Base-by-base conservation (phyloP, 352 stramenopile species). In the Phytophthora sansomeana region DNA sequence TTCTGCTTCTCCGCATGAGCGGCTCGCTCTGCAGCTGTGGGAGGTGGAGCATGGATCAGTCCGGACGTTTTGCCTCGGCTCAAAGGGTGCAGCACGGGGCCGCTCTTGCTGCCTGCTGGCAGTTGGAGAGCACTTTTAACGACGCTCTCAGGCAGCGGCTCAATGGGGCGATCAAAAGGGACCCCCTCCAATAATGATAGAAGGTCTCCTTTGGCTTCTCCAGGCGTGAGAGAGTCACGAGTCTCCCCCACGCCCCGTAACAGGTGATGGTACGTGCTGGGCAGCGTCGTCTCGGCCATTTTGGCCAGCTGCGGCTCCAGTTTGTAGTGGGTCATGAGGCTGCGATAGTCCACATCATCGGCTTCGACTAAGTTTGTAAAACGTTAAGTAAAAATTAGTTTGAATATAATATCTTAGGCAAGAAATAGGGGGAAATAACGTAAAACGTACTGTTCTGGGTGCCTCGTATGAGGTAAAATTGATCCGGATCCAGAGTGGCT, bases 141-240 rank as follows among this genome's bases (percentile, higher is more conserved):
- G 14, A 92, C 61, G 53, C 70, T 88, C 58, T 93, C 83, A 2
- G 87, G 76, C 16, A 95, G 63, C 17, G 78, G 80, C 53, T 95
- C 85, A 49, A 95, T 92, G 2, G 87, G 87, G 5, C 87, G 81
- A 49, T 93, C 87, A 30, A 95, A 95, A 1, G 87, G 85, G 3
- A 92, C 83, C 21, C 85, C 85, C 21, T 93, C 70, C 13, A 93
- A 52, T 36, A 93, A 71, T 1, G 69, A 67, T 14, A 92, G 21
- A 7, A 95, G 75, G 32, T 89, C 77, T 5, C 85, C 78, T 41
- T 85, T 86, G 28, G 58, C 33, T 14, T 80, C 72, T 4, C 55
- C 69, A 9, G 75, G 59, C 57, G 49, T 75, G 24, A 79, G 65
- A 14, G 73, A 77, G 35, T 87, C 77, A 24, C 58, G 59, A 28